Evolutionary conservation across 345 rosid genomes (phyloP), one percentile per base, ranked within the genome.

Genomic region (Ceriops decandra): DNA sequence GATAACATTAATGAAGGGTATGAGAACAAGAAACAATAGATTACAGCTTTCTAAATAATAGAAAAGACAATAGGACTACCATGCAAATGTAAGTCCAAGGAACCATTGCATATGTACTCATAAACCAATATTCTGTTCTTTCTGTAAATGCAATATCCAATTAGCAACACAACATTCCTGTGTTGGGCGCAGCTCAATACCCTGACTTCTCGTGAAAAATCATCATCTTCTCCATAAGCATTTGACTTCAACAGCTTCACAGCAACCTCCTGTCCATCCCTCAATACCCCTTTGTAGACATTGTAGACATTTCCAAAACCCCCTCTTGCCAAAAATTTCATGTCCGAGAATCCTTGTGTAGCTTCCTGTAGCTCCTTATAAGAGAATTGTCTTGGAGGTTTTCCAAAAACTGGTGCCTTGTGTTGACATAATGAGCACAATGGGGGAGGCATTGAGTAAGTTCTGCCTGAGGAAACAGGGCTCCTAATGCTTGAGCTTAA

Each of bases 141-240:
- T 62, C 78, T 76, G 72, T 85, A 88, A 59, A 80, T 69, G 61
- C 88, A 89, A 74, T 82, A 86, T 8, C 95, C 95, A 38, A 82
- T 86, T 27, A 88, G 73, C 83, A 86, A 69, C 46, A 86, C 90
- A 38, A 88, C 91, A 75, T 88, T 88, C 75, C 88, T 83, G 72
- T 88, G 95, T 47, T 85, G 95, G 0, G 91, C 95, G 31, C 91
- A 88, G 80, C 91, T 88, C 81, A 88, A 80, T 46, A 88, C 79
- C 72, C 81, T 78, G 13, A 88, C 89, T 74, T 88, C 95, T 79
- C 91, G 76, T 73, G 82, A 81, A 79, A 88, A 88, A 78, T 86
- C 91, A 47, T 24, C 24, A 24, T 88, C 87, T 56, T 84, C 87
- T 74, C 85, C 82, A 35, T 81, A 75, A 33, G 84, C 82, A 6